Conservation (phyloP, 2,329 filamentous ascomycete genomes). For the Penicillium fuscoglaucum region DNA sequence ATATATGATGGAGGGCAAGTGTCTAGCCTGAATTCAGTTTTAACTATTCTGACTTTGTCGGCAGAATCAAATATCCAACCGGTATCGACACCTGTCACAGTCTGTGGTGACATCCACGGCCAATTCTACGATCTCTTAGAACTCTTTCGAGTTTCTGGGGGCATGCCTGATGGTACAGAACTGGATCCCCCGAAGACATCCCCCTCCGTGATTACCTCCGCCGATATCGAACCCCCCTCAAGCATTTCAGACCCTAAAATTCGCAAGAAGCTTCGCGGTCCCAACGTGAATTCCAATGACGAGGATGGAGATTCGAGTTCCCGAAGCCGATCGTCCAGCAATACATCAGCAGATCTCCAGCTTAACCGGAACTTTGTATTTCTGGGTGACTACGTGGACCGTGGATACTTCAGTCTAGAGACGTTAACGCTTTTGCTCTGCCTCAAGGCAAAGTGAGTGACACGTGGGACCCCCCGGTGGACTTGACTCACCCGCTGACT, state of each 20-base stretch:
- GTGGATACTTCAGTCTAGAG: constrained; percentile 72
- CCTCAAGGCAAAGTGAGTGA: constrained; percentile 65
- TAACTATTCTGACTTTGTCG: constrained; percentile 15
- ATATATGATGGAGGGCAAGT: constrained; percentile 90
- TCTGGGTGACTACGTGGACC: constrained; percentile 71
- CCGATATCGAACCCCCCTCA: constrained; percentile 86
- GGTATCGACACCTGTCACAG: constrained; percentile 92
- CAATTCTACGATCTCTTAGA: constrained; percentile 98
- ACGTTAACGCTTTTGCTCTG: constrained; percentile 72
- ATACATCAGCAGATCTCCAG: constrained; percentile 35
- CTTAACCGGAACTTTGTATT: constrained; percentile 71
- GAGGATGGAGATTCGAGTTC: constrained; percentile 36
- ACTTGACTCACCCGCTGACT: background rate
- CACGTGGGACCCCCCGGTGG: too few species aligned
- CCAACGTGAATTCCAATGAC: constrained; percentile 28
- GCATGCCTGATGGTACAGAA: constrained; percentile 84
- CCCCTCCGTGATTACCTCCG: constrained; percentile 78
- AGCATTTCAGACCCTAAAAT: constrained; percentile 86
- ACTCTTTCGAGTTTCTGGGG: constrained; percentile 92
- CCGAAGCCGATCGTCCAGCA: constrained; percentile 32
- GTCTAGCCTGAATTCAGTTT: background rate
- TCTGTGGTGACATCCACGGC: constrained; percentile 97
- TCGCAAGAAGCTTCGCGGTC: constrained; percentile 75
- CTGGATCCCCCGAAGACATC: constrained; percentile 67
- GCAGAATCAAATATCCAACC: constrained; percentile 97